Conservation (phyloP, 805 yeast genomes). For the Kurtzmaniella fragi region DNA sequence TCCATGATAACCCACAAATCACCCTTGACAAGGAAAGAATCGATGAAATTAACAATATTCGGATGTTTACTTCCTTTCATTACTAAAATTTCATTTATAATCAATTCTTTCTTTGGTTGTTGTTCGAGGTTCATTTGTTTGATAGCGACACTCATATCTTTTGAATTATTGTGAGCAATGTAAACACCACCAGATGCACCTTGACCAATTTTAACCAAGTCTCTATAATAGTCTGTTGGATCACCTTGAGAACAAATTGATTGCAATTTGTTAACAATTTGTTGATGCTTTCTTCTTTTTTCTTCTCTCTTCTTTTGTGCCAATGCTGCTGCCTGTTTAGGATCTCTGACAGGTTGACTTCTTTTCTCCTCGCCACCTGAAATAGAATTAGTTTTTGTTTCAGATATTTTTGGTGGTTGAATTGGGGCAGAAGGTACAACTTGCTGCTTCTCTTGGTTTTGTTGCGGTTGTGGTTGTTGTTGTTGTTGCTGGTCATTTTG, state of each 20-base stretch:
- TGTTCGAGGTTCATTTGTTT: slow-evolving; percentile 93
- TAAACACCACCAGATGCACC: slow-evolving; percentile 98
- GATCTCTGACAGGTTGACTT: slow-evolving; percentile 42
- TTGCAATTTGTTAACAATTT: slow-evolving; percentile 63
- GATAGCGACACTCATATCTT: slow-evolving; percentile 70
- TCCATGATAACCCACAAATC: slow-evolving; percentile 99
- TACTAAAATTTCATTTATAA: slow-evolving; percentile 91
- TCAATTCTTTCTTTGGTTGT: slow-evolving; percentile 94
- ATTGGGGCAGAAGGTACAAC: slow-evolving; percentile 32
- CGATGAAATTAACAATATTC: slow-evolving; percentile 91
- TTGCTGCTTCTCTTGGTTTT: slow-evolving; percentile 2
- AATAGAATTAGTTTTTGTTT: no score
- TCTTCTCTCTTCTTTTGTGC: slow-evolving; percentile 74
- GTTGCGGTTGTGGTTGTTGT: slow-evolving; percentile 10
- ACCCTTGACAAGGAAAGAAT: slow-evolving; percentile 59
- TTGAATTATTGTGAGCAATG: slow-evolving; percentile 59
- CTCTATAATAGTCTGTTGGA: slow-evolving; percentile 65
- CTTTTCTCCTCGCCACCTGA: slow-evolving; percentile 8
- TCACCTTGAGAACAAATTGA: slow-evolving; percentile 82
- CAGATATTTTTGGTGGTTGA: slow-evolving; percentile 10
- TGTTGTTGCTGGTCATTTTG: slow-evolving; percentile 10
- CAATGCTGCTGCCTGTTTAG: slow-evolving; percentile 49
- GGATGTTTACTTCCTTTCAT: slow-evolving; percentile 95
- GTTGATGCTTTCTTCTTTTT: slow-evolving; percentile 65
- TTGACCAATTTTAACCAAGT: slow-evolving; percentile 85